phyloP scores from a whole-genome alignment of 169 alveolate genomes.

The Plasmodium inui region DNA sequence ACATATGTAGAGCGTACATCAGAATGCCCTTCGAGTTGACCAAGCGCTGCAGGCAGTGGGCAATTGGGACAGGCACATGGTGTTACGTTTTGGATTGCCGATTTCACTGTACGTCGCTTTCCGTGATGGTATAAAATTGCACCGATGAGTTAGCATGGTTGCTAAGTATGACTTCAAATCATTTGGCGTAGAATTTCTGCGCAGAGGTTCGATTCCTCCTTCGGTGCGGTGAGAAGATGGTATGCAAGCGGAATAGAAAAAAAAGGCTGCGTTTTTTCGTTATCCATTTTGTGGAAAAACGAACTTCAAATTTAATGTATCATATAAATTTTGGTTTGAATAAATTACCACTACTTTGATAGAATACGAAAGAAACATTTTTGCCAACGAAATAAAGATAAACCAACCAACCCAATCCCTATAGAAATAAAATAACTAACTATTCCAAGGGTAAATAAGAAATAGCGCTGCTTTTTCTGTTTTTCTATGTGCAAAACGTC shows the following conservation, averaged over 20 bases:
- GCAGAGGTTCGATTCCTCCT: slow-evolving; percentile 79
- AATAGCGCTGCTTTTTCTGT: not conserved
- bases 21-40: not conserved
- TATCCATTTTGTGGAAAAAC: not conserved
- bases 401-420: not conserved
- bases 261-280: not conserved
- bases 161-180: slow-evolving; percentile 76
- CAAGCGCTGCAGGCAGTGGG: not conserved
- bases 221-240: slow-evolving; percentile 61
- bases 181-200: slow-evolving; percentile 68
- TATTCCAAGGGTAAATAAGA: not conserved
- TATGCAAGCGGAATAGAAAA: not conserved
- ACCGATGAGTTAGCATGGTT: slow-evolving; percentile 77
- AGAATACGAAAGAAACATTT: not conserved
- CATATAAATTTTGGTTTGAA: not conserved
- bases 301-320: not conserved
- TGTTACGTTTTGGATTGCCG: not conserved
- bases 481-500: not conserved
- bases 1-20: not conserved
- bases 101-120: not conserved
- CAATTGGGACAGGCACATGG: not conserved
- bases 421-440: no score
- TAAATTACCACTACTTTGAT: not conserved
- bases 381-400: not conserved
- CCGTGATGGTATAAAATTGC: not conserved